These are phyloP conservation scores for Hymenoscyphus fructigenus DNA, from an alignment of 2,329 filamentous ascomycete species.

Conservation along the genomic window DNA sequence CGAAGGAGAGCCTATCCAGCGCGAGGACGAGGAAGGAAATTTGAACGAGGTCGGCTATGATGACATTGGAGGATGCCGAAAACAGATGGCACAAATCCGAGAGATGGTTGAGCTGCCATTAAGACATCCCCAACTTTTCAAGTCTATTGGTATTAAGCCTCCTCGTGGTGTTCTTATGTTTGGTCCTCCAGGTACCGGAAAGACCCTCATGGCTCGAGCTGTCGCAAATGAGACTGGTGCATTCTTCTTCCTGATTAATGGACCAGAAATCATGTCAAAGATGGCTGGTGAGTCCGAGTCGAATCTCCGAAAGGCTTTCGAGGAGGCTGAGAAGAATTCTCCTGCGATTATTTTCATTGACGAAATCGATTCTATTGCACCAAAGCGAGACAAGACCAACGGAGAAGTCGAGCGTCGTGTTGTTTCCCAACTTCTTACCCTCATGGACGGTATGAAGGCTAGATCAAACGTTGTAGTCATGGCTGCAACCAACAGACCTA, in stretches of 20 bases:
- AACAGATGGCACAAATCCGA: slow-evolving; percentile 99
- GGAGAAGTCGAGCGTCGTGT: slow-evolving; percentile 98
- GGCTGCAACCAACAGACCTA: slow-evolving; percentile 97
- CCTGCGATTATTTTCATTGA: slow-evolving; percentile 99
- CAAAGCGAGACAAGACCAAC: slow-evolving; percentile 99
- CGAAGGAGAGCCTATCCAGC: slow-evolving; percentile 94
- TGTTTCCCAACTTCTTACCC: slow-evolving; percentile 91
- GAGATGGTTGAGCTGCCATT: slow-evolving; percentile 97
- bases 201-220: slow-evolving; percentile 97
- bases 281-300: slow-evolving; percentile 99
- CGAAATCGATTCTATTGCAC: slow-evolving; percentile 98
- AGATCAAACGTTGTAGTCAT: slow-evolving; percentile 98
- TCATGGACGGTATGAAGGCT: slow-evolving; percentile 99
- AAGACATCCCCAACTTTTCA: slow-evolving; percentile 97
- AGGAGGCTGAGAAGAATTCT: slow-evolving; percentile 99
- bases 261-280: slow-evolving; percentile 99
- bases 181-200: slow-evolving; percentile 97
- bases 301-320: slow-evolving; percentile 97
- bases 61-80: slow-evolving; percentile 97
- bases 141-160: slow-evolving; percentile 99
- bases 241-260: slow-evolving; percentile 99
- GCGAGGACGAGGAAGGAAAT: slow-evolving; percentile 98
- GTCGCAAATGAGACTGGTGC: slow-evolving; percentile 98
- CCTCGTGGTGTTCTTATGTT: slow-evolving; percentile 96
- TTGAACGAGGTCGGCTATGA: slow-evolving; percentile 99